Conservation (phyloP, 2,329 filamentous ascomycete genomes). For the Helicocarpus griseus region DNA sequence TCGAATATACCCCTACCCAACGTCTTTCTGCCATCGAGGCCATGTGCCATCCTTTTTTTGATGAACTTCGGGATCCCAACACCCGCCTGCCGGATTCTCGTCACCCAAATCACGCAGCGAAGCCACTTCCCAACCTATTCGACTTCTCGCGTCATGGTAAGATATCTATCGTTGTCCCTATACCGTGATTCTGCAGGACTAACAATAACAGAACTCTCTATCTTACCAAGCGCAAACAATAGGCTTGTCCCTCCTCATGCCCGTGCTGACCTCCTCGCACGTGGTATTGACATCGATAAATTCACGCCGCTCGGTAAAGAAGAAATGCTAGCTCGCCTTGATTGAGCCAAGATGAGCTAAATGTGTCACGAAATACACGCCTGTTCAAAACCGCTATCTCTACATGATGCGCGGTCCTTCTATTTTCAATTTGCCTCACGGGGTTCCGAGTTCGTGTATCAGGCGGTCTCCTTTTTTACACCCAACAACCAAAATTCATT, state of each 20-base stretch:
- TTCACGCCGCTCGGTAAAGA: conserved; percentile 85
- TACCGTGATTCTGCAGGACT: background rate
- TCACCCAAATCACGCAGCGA: conserved; percentile 67
- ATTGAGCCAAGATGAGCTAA: conserved; percentile 51
- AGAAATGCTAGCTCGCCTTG: conserved; percentile 95
- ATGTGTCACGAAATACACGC: conserved; percentile 29
- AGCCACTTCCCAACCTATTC: conserved; percentile 80
- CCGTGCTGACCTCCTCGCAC: conserved; percentile 60
- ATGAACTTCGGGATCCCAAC: conserved; percentile 84
- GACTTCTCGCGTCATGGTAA: conserved; percentile 90
- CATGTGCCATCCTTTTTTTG: conserved; percentile 98
- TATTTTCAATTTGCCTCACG: conserved; percentile 14
- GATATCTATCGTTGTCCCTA: conserved; percentile 20
- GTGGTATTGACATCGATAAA: conserved; percentile 85
- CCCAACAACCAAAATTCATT: conserved; percentile 17
- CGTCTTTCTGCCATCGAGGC: conserved; percentile 87
- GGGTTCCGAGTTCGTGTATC: conserved; percentile 24
- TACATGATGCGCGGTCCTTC: conserved; percentile 17
- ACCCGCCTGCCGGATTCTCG: conserved; percentile 91
- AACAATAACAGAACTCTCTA: conserved; percentile 71
- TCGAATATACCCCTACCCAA: conserved; percentile 97
- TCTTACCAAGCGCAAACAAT: conserved; percentile 75
- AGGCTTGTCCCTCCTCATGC: conserved; percentile 80
- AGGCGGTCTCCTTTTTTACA: conserved; percentile 19
- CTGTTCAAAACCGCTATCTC: conserved; percentile 27